These are phyloP conservation scores for Abelmoschus esculentus DNA, from an alignment of 345 rosid species.

Conservation along the genomic window DNA sequence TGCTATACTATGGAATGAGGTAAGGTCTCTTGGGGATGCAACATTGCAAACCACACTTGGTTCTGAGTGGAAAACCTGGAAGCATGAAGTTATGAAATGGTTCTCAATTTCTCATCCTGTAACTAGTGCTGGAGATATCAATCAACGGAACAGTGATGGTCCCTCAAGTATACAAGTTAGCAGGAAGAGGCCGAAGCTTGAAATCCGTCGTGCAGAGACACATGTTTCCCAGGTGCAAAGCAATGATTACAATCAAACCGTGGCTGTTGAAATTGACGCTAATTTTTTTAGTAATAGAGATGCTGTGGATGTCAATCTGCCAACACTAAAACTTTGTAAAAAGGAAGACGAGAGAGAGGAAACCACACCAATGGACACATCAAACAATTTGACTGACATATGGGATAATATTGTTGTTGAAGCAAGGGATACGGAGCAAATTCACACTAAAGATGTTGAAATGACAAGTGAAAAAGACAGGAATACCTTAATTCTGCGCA, in stretches of 20 bases:
- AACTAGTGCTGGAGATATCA: constrained; percentile 33
- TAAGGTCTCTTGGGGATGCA: constrained; percentile 59
- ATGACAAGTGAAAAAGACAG: constrained; percentile 21
- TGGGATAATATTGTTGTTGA: constrained; percentile 77
- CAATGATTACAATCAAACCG: constrained; percentile 31
- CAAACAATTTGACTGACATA: constrained; percentile 41
- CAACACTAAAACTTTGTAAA: constrained; percentile 26
- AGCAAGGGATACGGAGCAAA: constrained; percentile 36
- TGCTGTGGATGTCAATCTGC: constrained; percentile 23
- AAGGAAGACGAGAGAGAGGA: constrained; percentile 24
- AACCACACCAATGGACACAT: constrained; percentile 26
- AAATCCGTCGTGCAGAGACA: constrained; percentile 83
- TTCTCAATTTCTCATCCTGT: constrained; percentile 52
- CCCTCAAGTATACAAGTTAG: constrained; percentile 45
- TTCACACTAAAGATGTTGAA: constrained; percentile 21
- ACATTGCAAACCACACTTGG: constrained; percentile 56
- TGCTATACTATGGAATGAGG: constrained; percentile 73
- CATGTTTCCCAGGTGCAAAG: constrained; percentile 51
- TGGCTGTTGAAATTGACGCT: constrained; percentile 45
- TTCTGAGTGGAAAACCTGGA: constrained; percentile 98
- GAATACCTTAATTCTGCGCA: constrained; percentile 22
- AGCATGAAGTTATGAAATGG: constrained; percentile 81
- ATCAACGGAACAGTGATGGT: constrained; percentile 34
- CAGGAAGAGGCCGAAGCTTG: constrained; percentile 86
- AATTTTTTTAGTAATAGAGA: constrained; percentile 48